phyloP scores from a whole-genome alignment of 1,139 yeast genomes.

The Williopsis jadinii region DNA sequence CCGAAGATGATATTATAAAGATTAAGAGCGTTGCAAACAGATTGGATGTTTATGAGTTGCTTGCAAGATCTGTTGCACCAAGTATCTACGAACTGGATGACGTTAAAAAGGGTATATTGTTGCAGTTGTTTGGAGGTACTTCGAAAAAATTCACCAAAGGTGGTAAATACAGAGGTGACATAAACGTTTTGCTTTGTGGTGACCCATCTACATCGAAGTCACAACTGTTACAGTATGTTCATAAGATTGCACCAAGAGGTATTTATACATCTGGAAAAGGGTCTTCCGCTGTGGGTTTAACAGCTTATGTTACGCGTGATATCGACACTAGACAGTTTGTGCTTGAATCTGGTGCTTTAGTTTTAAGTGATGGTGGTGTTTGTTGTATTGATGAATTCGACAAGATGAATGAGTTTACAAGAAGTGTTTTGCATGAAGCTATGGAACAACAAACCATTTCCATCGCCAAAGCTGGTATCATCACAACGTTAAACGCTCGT shows the following conservation, averaged over 20 bases:
- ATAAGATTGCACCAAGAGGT: slow-evolving; percentile 96
- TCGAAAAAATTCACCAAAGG: slow-evolving; percentile 85
- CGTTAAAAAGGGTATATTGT: slow-evolving; percentile 87
- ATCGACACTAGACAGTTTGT: slow-evolving; percentile 90
- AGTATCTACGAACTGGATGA: slow-evolving; percentile 94
- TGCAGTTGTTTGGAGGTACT: slow-evolving; percentile 94
- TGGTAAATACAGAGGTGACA: slow-evolving; percentile 94
- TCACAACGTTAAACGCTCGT: slow-evolving; percentile 92
- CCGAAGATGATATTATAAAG: slow-evolving; percentile 59
- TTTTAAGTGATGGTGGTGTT: slow-evolving; percentile 94
- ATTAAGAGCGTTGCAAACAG: slow-evolving; percentile 60
- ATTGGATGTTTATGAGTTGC: slow-evolving; percentile 77
- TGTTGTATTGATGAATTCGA: slow-evolving; percentile 99
- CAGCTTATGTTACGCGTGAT: slow-evolving; percentile 94
- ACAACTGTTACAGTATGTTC: slow-evolving; percentile 88
- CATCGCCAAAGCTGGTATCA: slow-evolving; percentile 96
- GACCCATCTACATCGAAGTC: slow-evolving; percentile 98
- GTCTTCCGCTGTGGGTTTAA: slow-evolving; percentile 96
- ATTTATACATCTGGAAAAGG: slow-evolving; percentile 98
- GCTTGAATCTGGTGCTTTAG: slow-evolving; percentile 93
- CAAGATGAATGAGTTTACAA: slow-evolving; percentile 90
- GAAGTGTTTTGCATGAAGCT: slow-evolving; percentile 95
- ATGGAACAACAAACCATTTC: slow-evolving; percentile 99
- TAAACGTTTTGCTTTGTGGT: slow-evolving; percentile 86
- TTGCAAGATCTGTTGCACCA: slow-evolving; percentile 91